phyloP scores from a whole-genome alignment of 768 basidiomycete species.

The Suillus subalutaceus region DNA sequence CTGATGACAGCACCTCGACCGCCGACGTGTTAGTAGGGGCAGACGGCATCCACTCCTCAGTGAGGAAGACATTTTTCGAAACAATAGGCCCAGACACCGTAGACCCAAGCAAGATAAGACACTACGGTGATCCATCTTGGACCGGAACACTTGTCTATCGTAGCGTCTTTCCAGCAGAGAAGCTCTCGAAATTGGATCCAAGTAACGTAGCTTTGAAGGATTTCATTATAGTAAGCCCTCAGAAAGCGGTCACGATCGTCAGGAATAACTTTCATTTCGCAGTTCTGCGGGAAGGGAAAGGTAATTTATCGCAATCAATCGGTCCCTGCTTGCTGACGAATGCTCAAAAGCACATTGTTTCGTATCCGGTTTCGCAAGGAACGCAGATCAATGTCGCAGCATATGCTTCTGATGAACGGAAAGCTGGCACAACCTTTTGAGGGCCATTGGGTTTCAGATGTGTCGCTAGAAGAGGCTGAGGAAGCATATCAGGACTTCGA shows the following conservation, averaged over 20 bases:
- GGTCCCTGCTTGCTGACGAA: not conserved
- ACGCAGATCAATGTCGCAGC: conserved; percentile 37
- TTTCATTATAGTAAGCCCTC: conserved; percentile 21
- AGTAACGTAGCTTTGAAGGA: conserved; percentile 18
- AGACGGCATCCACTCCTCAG: conserved; percentile 37
- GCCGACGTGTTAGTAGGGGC: conserved; percentile 46
- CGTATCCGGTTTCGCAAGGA: conserved; percentile 40
- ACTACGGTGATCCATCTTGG: conserved; percentile 34
- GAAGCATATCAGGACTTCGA: conserved; percentile 35
- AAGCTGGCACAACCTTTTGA: conserved; percentile 32
- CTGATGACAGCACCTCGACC: conserved; percentile 35
- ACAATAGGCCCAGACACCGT: conserved; percentile 26
- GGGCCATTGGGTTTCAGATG: conserved; percentile 30
- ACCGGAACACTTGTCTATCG: conserved; percentile 44
- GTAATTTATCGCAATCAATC: not conserved
- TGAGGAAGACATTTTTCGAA: conserved; percentile 18
- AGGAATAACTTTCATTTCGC: not conserved
- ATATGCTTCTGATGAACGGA: conserved; percentile 28
- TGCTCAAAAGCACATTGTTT: conserved; percentile 37
- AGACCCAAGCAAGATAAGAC: conserved; percentile 11
- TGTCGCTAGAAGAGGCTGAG: conserved; percentile 31
- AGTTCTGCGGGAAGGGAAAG: conserved; percentile 10
- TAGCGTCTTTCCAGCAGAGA: conserved; percentile 33
- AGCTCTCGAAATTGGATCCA: conserved; percentile 26
- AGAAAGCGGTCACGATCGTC: not conserved